Evolutionary conservation across 768 basidiomycete species (phyloP), one percentile per base, ranked within the genome.

Genomic region (Dentipellis sp.): DNA sequence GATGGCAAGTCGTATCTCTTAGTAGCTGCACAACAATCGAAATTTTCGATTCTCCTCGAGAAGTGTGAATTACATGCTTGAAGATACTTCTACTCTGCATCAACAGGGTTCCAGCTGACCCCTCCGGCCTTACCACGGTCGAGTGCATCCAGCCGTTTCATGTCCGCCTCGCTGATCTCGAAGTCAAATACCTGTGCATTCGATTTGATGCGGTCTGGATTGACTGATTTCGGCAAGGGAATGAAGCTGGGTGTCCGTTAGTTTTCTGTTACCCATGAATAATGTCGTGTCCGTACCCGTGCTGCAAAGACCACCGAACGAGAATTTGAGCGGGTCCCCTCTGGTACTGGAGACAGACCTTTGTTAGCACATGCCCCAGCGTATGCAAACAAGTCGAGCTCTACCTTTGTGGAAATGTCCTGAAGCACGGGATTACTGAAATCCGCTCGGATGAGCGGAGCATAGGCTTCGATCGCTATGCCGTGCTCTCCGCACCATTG

Each of bases 241-340:
- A 91, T 77, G 62, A 80, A 90, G 16, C 91, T 93, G 57, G 11
- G 29, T 45, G 52, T 39, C 23, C 40, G 35, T 45, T 19, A 29
- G 50, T 12, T n/a, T 29, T 3, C 16, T 19, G 42, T 29, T 14
- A 1, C 16, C 14, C n/a, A 17, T 2, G 37, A 11, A 9, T 42
- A n/a, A 16, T 47, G 29, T n/a, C 53, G 54, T 45, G 48, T 54
- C 71, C 79, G 50, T 62, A 88, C 88, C 84, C 83, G 64, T 78
- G 81, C 67, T 97, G 94, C 39, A 97, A 72, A 38, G 91, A 94
- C 91, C 93, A 97, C 21, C 94, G 81, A 55, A 97, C 72, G 14
- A 97, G 78, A 47, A 95, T 75, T 64, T 97, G 94, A 16, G 91
- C 84, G 4, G 80, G 78, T 42, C 84, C 80, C 54, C 81, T 79